Base-by-base conservation (phyloP, 2,329 filamentous ascomycete genomes). In the Pseudogymnoascus sp. region DNA sequence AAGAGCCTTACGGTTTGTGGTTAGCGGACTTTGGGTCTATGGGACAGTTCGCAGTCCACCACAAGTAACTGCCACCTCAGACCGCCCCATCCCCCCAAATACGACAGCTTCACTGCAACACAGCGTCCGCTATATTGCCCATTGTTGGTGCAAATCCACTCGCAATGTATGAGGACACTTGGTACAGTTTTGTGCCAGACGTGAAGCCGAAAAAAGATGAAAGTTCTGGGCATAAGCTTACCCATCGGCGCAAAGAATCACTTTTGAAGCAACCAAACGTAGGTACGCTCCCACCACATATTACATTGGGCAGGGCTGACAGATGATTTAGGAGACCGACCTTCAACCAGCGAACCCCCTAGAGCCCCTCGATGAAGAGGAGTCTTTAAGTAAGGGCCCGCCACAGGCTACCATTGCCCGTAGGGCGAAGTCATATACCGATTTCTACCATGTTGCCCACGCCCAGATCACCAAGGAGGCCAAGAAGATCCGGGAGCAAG, bases 91-190 rank as follows among this genome's bases (percentile, higher is more conserved):
- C 50, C n/a, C 50, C 31, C 50, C 50, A 56, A 56, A 56, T 56
- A 56, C 50, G 16, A 56, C 28, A 35, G 50, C 50, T 22, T 35
- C 28, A 35, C 50, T 33, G 50, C 50, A 56, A 56, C 50, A 53
- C 50, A 35, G 6, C 28, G 50, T 56, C 50, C 50, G 50, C 10
- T 56, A 56, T 56, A 56, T 56, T 56, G 10, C 28, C 50, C 26
- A 56, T 56, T 56, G 50, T 33, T 56, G 50, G 50, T 56, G 50
- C 28, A 12, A 56, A 33, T 33, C 50, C 28, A 35, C 37, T 28
- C 59, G 78, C 68, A 68, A 92, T 91, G 89, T 90, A 90, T 75
- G 90, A 93, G 76, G 90, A 93, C 75, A 86, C 89, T 31, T 93
- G 90, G 89, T 91, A 93, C 77, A 90, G 83, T 73, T 88, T 91